Percentiles rank a stretch among this genome's conserved stretches.
Conservation (phyloP, 2,329 filamentous ascomycete genomes). For the Stemphylium vesicarium region DNA sequence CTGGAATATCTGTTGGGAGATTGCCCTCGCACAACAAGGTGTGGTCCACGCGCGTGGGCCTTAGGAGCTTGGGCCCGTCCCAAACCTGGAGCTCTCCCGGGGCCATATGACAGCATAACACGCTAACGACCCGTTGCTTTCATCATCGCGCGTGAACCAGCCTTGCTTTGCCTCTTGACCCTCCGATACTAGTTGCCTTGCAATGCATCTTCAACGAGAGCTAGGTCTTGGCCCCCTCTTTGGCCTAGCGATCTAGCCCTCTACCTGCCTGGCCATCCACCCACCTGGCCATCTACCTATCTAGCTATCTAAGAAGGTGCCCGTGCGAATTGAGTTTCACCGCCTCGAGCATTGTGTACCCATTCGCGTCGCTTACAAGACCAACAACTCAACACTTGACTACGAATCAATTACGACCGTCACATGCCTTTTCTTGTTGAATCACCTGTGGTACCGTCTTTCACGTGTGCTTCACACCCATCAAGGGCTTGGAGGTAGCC, state of each 20-base stretch:
- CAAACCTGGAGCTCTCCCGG: constrained; percentile 8
- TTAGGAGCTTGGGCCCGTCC: constrained; percentile 19
- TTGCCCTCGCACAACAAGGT: constrained; percentile 18
- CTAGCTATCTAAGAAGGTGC: not conserved
- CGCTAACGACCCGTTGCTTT: constrained; percentile 13
- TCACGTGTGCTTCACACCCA: not conserved
- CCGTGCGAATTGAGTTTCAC: not conserved
- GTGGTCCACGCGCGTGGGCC: constrained; percentile 9
- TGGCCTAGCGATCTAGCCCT: not conserved
- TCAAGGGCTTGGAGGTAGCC: too few species aligned
- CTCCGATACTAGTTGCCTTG: too few species aligned
- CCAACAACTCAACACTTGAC: not conserved
- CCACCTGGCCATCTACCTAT: not conserved
- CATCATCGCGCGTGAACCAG: constrained; percentile 10
- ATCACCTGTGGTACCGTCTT: not conserved
- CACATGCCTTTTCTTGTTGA: not conserved
- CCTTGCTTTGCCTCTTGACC: not conserved
- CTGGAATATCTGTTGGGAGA: constrained; percentile 23
- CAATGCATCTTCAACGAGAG: too few species aligned
- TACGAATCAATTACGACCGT: not conserved
- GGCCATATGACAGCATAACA: constrained; percentile 10
- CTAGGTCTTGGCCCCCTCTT: too few species aligned
- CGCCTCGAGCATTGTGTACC: not conserved
- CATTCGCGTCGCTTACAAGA: not conserved
- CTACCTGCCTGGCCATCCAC: not conserved